phyloP scores from a whole-genome alignment of 495 filamentous ascomycete species.

The Penicillium malachiteum region DNA sequence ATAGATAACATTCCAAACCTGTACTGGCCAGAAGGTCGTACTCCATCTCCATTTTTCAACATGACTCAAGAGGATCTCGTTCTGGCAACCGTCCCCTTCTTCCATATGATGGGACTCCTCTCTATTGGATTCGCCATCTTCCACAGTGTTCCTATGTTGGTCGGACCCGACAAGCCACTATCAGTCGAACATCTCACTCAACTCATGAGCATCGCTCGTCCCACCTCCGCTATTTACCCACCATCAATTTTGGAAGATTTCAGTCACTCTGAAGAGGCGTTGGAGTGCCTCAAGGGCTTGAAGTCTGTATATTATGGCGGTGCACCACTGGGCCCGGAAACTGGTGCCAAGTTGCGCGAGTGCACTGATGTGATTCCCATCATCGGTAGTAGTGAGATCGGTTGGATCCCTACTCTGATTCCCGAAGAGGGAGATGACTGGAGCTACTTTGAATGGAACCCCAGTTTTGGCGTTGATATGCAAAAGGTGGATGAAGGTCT shows the following conservation, averaged over 20 bases:
- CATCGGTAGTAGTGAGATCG: conserved; percentile 21
- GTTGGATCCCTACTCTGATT: conserved; percentile 24
- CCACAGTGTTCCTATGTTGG: conserved; percentile 13
- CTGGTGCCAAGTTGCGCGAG: conserved; percentile 14
- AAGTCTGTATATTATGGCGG: conserved; percentile 23
- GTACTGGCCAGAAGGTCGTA: conserved; percentile 20
- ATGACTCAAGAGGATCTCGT: conserved; percentile 23
- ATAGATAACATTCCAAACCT: conserved; percentile 35
- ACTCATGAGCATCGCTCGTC: conserved; percentile 11
- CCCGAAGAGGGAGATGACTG: conserved; percentile 44
- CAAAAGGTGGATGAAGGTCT: conserved; percentile 40
- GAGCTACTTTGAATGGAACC: conserved; percentile 52
- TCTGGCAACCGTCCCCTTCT: conserved; percentile 21
- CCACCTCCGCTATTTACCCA: conserved; percentile 18
- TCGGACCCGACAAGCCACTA: conserved; percentile 24
- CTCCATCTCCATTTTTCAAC: neutral
- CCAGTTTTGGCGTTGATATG: conserved; percentile 42
- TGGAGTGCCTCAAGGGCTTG: conserved; percentile 11
- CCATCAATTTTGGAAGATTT: conserved; percentile 32
- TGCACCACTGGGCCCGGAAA: conserved; percentile 18
- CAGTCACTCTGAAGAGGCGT: conserved; percentile 21
- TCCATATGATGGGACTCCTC: conserved; percentile 28
- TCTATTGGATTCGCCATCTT: conserved; percentile 13
- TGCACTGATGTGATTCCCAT: conserved; percentile 14
- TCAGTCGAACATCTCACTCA: conserved; percentile 24